Evolutionary conservation across 2,329 filamentous ascomycete genomes (phyloP), one percentile per base, ranked within the genome.

Genomic region (Fusarium sp.): DNA sequence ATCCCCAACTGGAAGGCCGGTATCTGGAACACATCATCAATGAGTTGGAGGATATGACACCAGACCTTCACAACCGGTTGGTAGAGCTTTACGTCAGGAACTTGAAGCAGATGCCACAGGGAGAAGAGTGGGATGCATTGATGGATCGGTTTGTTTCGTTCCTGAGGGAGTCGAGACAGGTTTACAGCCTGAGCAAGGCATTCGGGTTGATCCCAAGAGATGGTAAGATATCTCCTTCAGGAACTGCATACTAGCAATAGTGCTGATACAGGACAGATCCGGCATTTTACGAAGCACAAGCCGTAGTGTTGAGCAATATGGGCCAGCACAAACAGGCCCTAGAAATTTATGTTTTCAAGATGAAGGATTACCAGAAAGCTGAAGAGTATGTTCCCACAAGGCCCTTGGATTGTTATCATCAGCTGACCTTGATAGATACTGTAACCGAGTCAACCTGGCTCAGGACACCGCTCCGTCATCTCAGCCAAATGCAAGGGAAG

Each of bases 331-430:
- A 94, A 77, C 94, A 98, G 81, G 96, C 96, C 0, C 84, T 99
- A n/a, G 92, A 96, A 78, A 97, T 99, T 55, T 99, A 97, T 78
- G 95, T 98, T 30, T 99, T 98, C 82, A 96, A 95, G 79, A 89
- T 99, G 79, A 85, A 92, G 72, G 92, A 97, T 78, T 95, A 93
- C 68, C 84, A 83, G 12, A 98, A 97, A 81, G 96, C 96, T 34
- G 96, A 99, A 87, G 94, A 97, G 91, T 97, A 83, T 66, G 90
- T 85, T 48, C 13, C 30, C 51, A 28, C 28, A 7, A 57, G 13
- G 5, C 9, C 48, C 15, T 27, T 11, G 18, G 30, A 30, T 6
- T 37, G 8, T 9, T 48, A 11, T 10, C n/a, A 54, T 16, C n/a
- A 44, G 41, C 66, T 80, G 58, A 78, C 68, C 44, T 27, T 6